These are phyloP conservation scores for Diaporthe citrichinensis DNA, from an alignment of 2,329 filamentous ascomycete genomes.

Conservation along the genomic window DNA sequence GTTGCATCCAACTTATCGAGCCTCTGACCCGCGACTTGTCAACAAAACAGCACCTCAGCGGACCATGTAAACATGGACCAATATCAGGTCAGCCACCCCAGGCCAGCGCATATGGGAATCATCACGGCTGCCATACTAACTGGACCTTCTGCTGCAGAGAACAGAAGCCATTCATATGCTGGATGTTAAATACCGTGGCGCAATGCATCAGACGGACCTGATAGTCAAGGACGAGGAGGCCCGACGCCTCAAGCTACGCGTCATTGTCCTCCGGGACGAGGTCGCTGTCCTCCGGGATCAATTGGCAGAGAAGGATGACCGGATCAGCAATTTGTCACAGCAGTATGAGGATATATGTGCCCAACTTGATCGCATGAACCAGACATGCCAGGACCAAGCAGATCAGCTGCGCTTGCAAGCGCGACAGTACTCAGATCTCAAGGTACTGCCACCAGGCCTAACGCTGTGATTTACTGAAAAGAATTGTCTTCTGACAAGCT, in stretches of 20 bases:
- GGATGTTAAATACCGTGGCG: conserved; percentile 79
- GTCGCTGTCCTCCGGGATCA: conserved; percentile 77
- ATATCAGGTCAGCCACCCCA: conserved; percentile 51
- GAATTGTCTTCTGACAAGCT: conserved; percentile 43
- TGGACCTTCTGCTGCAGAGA: conserved; percentile 52
- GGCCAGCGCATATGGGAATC: conserved; percentile 19
- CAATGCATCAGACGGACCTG: conserved; percentile 74
- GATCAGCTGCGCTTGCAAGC: conserved; percentile 63
- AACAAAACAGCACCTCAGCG: conserved; percentile 41
- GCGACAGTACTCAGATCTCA: conserved; percentile 62
- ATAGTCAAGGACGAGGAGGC: conserved; percentile 82
- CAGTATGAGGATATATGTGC: conserved; percentile 56
- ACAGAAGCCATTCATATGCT: conserved; percentile 66
- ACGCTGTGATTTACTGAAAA: neutral
- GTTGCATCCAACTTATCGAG: conserved; percentile 2
- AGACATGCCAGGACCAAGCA: conserved; percentile 61
- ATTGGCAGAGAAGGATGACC: conserved; percentile 71
- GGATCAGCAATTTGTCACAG: conserved; percentile 63
- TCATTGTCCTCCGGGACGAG: conserved; percentile 81
- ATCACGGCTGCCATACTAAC: conserved; percentile 14
- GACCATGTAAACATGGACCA: conserved; percentile 53
- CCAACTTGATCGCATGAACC: conserved; percentile 60
- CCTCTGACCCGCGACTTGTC: conserved; percentile 48
- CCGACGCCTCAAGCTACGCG: conserved; percentile 77
- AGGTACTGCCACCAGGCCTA: conserved; percentile 53